phyloP scores from a whole-genome alignment of 495 filamentous ascomycete genomes.

The Hyaloscypha bicolor region DNA sequence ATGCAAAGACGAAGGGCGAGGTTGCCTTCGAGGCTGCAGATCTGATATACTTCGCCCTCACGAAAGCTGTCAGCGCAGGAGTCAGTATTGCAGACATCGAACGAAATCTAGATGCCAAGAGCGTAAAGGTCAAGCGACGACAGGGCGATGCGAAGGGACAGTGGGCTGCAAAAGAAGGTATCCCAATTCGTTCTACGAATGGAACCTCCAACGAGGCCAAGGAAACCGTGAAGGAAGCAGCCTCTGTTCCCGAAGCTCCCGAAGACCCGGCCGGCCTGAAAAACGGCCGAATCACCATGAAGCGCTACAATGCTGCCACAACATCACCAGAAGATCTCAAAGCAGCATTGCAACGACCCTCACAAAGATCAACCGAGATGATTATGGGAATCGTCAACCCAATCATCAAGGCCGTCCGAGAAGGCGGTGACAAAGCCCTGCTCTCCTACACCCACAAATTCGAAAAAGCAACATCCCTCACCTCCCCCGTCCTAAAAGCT shows the following conservation, averaged over 20 bases:
- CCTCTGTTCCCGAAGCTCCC: constrained; percentile 42
- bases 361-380: constrained; percentile 85
- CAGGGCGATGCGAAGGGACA: constrained; percentile 91
- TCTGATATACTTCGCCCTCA: constrained; percentile 91
- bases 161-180: constrained; percentile 80
- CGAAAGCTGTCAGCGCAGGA: constrained; percentile 81
- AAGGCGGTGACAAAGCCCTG: constrained; percentile 81
- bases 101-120: constrained; percentile 89
- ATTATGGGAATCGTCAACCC: constrained; percentile 89
- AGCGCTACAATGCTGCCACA: constrained; percentile 66
- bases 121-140: constrained; percentile 86
- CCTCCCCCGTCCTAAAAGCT: constrained; percentile 82
- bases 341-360: constrained; percentile 79
- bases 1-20: constrained; percentile 77
- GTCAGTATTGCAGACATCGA: constrained; percentile 88
- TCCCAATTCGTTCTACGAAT: constrained; percentile 43
- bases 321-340: constrained; percentile 62
- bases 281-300: constrained; percentile 78
- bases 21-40: constrained; percentile 94
- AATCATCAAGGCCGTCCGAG: constrained; percentile 83
- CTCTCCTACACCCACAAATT: constrained; percentile 96
- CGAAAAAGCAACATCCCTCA: constrained; percentile 89
- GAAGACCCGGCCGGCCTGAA: constrained; percentile 49
- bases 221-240: constrained; percentile 43
- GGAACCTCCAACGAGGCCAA: constrained; percentile 23